phyloP scores from a whole-genome alignment of 495 filamentous ascomycete species.

The Podospora pseudoanserina region DNA sequence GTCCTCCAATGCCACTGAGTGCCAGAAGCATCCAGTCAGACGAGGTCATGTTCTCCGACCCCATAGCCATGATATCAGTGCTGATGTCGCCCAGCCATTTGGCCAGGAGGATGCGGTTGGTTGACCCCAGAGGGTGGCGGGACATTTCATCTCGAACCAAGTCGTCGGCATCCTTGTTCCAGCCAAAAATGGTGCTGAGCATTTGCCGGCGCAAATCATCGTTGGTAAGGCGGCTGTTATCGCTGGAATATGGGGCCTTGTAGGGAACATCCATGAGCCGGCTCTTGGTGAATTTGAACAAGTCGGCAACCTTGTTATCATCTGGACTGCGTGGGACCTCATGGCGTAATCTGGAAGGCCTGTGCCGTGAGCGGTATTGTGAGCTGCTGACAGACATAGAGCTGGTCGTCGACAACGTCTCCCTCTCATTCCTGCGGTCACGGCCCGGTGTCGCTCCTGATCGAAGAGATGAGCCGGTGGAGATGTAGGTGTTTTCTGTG shows the following conservation, averaged over 20 bases:
- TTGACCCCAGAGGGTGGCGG: constrained; percentile 66
- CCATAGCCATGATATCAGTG: constrained; percentile 73
- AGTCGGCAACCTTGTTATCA: constrained; percentile 56
- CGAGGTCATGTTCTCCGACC: constrained; percentile 76
- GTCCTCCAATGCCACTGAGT: constrained; percentile 77
- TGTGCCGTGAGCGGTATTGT: constrained; percentile 56
- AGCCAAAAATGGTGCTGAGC: constrained; percentile 92
- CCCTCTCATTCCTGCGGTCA: constrained; percentile 44
- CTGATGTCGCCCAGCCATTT: constrained; percentile 91
- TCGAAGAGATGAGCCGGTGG: constrained; percentile 54
- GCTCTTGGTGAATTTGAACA: constrained; percentile 65
- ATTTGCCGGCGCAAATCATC: constrained; percentile 87
- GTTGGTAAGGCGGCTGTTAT: constrained; percentile 65
- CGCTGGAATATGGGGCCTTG: constrained; percentile 58
- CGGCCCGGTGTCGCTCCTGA: constrained; percentile 38
- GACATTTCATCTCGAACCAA: constrained; percentile 84
- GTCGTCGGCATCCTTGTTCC: constrained; percentile 79
- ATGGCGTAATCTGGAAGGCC: constrained; percentile 71
- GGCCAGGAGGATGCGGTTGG: constrained; percentile 71
- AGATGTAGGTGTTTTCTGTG: constrained; percentile 61
- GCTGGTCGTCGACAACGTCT: constrained; percentile 56
- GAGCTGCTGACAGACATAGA: constrained; percentile 61
- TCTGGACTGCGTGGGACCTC: constrained; percentile 69
- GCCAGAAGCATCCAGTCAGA: constrained; percentile 97
- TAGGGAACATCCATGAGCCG: constrained; percentile 79